Evolutionary conservation across 108 stramenopile genomes (phyloP).

Genomic region (Nitzschia sp.): DNA sequence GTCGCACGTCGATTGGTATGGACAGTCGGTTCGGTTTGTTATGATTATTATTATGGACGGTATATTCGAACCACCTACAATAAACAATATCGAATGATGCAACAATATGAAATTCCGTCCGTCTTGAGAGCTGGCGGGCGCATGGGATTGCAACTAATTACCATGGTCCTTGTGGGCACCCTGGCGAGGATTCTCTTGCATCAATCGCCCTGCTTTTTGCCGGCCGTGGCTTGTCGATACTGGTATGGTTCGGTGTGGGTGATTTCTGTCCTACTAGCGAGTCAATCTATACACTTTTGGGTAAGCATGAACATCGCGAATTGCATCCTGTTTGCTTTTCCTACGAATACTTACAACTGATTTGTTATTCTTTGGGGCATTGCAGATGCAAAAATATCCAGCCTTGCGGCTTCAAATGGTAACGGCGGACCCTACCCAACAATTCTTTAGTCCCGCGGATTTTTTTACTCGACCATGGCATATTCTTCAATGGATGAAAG

Average conservation of each 20-base stretch:
- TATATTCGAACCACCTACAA: conserved; percentile 60
- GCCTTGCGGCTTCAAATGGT: conserved; percentile 57
- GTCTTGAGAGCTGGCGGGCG: conserved; percentile 48
- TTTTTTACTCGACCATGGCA: conserved; percentile 45
- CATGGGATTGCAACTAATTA: conserved; percentile 44
- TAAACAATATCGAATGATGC: conserved; percentile 45
- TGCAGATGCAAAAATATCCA: conserved; percentile 11
- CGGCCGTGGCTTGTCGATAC: conserved; percentile 36
- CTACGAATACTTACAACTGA: too few relatives aligned
- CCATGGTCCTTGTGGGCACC: conserved; percentile 38
- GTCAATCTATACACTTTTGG: not conserved
- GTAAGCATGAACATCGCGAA: conserved; percentile 12
- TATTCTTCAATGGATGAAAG: conserved; percentile 49
- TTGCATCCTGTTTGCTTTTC: too few relatives aligned
- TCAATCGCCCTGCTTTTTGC: conserved; percentile 26
- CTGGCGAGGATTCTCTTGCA: conserved; percentile 38
- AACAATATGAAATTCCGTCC: conserved; percentile 68
- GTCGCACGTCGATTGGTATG: conserved; percentile 36
- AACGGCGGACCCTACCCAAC: not conserved
- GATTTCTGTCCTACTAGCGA: conserved; percentile 35
- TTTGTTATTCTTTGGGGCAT: too few relatives aligned
- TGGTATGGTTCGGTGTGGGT: conserved; percentile 73
- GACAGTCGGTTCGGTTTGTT: conserved; percentile 13
- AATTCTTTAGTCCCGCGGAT: not conserved
- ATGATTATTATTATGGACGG: conserved; percentile 64